Evolutionary conservation across 441 rosid genomes (phyloP).

Genomic region (Hura crepitans): DNA sequence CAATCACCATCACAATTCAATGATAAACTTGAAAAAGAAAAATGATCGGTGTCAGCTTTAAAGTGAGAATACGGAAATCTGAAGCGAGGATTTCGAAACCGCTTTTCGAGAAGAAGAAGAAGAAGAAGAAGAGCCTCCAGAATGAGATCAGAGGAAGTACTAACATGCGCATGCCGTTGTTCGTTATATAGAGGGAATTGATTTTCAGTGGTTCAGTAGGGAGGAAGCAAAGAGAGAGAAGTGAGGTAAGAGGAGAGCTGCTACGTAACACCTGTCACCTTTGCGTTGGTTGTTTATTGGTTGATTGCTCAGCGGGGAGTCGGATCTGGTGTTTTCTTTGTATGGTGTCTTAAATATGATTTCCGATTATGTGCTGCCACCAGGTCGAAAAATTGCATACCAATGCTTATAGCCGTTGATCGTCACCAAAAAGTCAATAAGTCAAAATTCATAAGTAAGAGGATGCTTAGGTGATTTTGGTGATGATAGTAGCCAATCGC

Average conservation of each 20-base stretch:
- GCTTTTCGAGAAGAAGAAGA: background rate
- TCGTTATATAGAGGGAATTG: background rate
- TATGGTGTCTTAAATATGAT: background rate
- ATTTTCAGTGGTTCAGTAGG: conserved; percentile 4
- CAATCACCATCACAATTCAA: background rate
- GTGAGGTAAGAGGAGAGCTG: conserved; percentile 19
- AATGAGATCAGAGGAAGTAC: background rate
- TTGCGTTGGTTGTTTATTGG: background rate
- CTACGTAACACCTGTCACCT: conserved; percentile 29
- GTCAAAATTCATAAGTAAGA: too few relatives aligned
- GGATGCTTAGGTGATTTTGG: too few relatives aligned
- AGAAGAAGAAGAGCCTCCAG: too few relatives aligned
- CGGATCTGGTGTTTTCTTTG: conserved; percentile 16
- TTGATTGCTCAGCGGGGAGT: background rate
- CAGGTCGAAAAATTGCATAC: background rate
- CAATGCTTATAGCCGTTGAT: too few relatives aligned
- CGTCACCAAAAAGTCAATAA: too few relatives aligned
- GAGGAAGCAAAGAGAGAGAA: conserved; percentile 10
- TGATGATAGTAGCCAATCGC: too few relatives aligned
- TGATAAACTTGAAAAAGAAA: background rate
- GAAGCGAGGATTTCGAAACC: conserved; percentile 26
- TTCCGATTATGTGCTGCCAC: conserved; percentile 3
- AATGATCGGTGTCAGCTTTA: conserved; percentile 7
- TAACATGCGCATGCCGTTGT: conserved; percentile 21
- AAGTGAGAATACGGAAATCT: conserved; percentile 22